These are phyloP conservation scores for Penicillium sp. DNA, from an alignment of 2,329 filamentous ascomycete genomes.

Conservation along the genomic window DNA sequence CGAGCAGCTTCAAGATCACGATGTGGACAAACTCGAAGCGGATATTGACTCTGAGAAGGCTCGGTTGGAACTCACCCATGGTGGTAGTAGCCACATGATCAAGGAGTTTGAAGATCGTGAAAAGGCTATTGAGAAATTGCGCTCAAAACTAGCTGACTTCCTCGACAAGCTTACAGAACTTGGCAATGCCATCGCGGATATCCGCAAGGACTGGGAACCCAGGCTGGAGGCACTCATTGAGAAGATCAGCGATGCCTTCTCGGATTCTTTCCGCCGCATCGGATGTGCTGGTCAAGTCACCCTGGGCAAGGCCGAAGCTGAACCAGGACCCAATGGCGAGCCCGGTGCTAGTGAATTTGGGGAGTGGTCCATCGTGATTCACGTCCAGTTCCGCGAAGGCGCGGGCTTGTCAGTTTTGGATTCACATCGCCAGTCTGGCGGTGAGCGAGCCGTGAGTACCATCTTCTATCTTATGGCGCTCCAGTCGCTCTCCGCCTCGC, in stretches of 20 bases:
- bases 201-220: constrained; percentile 79
- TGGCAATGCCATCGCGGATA: constrained; percentile 58
- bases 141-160: constrained; percentile 57
- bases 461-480: constrained; percentile 99
- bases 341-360: constrained; percentile 72
- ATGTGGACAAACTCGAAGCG: constrained; percentile 63
- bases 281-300: constrained; percentile 88
- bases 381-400: constrained; percentile 87
- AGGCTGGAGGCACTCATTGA: constrained; percentile 72
- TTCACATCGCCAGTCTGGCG: constrained; percentile 90
- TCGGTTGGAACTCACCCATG: constrained; percentile 76
- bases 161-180: constrained; percentile 57
- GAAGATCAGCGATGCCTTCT: constrained; percentile 86
- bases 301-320: constrained; percentile 67
- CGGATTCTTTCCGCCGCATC: constrained; percentile 90
- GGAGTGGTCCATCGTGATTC: constrained; percentile 88
- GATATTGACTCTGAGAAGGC: constrained; percentile 73
- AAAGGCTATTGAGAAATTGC: constrained; percentile 66
- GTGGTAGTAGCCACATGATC: constrained; percentile 72
- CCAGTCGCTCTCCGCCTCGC: constrained; percentile 86
- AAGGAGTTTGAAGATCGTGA: constrained; percentile 74
- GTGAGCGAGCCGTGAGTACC: constrained; percentile 92
- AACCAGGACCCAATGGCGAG: constrained; percentile 32
- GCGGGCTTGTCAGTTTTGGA: constrained; percentile 83
- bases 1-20: constrained; percentile 51